Conservation (phyloP, 225 moss, liverwort and hornwort species). For the Physcomitrium patens region DNA sequence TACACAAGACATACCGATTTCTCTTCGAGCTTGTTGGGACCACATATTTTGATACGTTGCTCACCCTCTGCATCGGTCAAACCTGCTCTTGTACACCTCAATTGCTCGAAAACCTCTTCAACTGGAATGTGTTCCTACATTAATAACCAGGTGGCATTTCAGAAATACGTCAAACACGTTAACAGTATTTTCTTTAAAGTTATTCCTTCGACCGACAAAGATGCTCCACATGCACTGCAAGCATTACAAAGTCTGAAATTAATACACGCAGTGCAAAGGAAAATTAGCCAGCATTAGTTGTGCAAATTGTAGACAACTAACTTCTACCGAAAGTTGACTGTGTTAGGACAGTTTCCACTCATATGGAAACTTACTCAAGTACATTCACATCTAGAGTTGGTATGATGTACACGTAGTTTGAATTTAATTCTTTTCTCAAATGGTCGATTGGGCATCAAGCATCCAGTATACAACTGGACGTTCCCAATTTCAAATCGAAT, state of each 20-base stretch:
- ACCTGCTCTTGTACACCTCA: slow-evolving; percentile 75
- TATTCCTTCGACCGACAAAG: background rate
- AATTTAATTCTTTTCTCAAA: too few relatives aligned
- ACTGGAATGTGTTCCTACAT: slow-evolving; percentile 80
- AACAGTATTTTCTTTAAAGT: background rate
- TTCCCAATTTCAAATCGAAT: too few relatives aligned
- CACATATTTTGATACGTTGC: slow-evolving; percentile 67
- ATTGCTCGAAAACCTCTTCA: slow-evolving; percentile 80
- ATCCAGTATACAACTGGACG: too few relatives aligned
- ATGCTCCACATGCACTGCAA: background rate
- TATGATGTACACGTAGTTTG: too few relatives aligned
- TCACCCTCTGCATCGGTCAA: slow-evolving; percentile 69
- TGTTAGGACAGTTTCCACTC: too few relatives aligned
- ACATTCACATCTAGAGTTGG: too few relatives aligned
- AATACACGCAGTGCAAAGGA: background rate
- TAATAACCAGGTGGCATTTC: slow-evolving; percentile 8
- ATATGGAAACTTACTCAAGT: too few relatives aligned
- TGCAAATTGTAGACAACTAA: background rate
- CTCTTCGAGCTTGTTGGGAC: slow-evolving; percentile 84
- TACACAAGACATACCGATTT: slow-evolving; percentile 55
- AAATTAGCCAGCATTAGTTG: background rate
- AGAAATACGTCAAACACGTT: background rate
- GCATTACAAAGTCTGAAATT: background rate
- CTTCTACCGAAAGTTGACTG: too few relatives aligned
- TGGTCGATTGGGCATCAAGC: too few relatives aligned